phyloP scores from a whole-genome alignment of 164 flowering plant genomes.

The Vitis amurensis region DNA sequence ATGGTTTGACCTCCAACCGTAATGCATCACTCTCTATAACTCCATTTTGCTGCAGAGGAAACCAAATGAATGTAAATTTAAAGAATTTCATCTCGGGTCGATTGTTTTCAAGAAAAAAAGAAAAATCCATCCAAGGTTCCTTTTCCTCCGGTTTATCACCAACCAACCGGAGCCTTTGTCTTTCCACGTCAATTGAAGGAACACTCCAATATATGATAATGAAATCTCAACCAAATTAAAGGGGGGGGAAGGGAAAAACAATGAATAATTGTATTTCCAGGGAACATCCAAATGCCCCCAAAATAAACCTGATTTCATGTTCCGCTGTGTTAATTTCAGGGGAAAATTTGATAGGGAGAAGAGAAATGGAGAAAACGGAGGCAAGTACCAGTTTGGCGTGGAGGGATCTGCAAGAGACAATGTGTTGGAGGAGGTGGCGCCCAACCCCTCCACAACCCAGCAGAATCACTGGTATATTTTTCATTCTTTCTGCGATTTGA shows the following conservation, averaged over 20 bases:
- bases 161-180: neutral
- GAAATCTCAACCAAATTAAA: neutral
- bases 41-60: no score
- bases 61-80: no score
- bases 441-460: conserved; percentile 94
- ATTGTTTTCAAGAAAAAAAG: no score
- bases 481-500: conserved; percentile 33
- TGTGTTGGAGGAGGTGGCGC: conserved; percentile 80
- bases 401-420: conserved; percentile 66
- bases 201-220: neutral
- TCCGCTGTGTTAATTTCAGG: neutral
- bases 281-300: neutral
- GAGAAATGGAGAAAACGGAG: neutral
- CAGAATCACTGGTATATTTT: conserved; percentile 54
- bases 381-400: conserved; percentile 63
- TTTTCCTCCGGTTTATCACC: neutral
- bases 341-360: neutral
- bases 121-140: no score
- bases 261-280: neutral
- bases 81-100: no score
- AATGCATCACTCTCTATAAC: no score
- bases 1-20: no score
- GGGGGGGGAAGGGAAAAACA: no score
- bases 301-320: neutral
- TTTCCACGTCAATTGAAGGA: neutral